phyloP scores from a whole-genome alignment of 73 alveolate genomes.

The Tetrahymena malaccensis region DNA sequence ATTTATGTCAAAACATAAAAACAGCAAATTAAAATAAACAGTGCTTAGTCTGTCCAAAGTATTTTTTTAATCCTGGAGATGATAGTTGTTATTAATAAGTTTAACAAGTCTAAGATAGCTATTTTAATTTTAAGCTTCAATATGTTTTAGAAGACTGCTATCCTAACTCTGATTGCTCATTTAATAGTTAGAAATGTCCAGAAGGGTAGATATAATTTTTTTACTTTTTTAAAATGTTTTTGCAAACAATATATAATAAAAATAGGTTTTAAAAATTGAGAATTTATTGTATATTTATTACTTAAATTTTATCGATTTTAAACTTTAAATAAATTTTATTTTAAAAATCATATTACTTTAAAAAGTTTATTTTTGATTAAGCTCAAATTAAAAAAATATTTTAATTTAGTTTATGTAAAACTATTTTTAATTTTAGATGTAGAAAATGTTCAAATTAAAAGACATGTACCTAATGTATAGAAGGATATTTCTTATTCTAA shows the following conservation, averaged over 20 bases:
- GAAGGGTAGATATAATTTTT: background rate
- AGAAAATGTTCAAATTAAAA: background rate
- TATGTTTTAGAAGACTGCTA: background rate
- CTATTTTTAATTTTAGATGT: background rate
- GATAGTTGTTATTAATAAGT: background rate
- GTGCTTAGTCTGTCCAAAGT: background rate
- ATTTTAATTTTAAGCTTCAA: background rate
- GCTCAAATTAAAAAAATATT: too few species aligned
- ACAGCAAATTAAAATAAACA: background rate
- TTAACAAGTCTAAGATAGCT: background rate
- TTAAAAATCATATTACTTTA: too few species aligned
- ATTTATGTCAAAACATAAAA: background rate
- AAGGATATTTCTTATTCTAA: background rate
- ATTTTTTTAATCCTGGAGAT: background rate
- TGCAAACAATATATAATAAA: too few species aligned
- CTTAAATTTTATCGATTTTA: too few species aligned
- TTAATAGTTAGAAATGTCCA: background rate
- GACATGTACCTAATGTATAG: background rate
- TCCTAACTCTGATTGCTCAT: background rate
- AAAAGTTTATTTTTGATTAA: too few species aligned
- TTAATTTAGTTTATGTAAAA: background rate
- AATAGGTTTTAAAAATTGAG: too few species aligned
- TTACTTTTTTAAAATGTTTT: background rate
- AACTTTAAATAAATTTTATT: too few species aligned
- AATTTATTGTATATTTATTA: too few species aligned